These are phyloP conservation scores for Collybia sordida DNA, from an alignment of 768 basidiomycete genomes.

Conservation along the genomic window DNA sequence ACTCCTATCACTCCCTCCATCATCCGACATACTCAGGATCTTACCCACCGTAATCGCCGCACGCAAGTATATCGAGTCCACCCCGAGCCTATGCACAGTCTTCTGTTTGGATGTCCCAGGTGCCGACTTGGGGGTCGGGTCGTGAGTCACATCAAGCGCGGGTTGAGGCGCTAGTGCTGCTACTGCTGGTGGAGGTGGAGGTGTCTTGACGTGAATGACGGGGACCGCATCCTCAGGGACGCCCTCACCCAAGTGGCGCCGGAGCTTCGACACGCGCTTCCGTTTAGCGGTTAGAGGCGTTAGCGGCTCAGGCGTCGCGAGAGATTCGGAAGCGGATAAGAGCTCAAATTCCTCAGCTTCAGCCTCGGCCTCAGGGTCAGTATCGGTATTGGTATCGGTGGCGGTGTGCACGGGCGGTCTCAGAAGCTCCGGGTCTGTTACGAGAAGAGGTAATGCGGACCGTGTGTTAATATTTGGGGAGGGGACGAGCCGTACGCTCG, in stretches of 20 bases:
- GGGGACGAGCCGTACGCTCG: no score
- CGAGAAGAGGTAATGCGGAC: not conserved
- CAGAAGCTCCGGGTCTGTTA: not conserved
- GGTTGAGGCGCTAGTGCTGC: no score
- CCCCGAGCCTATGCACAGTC: not conserved
- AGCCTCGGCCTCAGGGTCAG: no score
- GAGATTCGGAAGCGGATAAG: slow-evolving; percentile 6
- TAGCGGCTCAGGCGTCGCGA: slow-evolving; percentile 14
- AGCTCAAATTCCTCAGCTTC: no score
- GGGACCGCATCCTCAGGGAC: slow-evolving; percentile 17
- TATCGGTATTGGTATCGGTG: no score
- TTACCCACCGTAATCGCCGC: slow-evolving; percentile 11
- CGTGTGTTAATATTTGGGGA: not conserved
- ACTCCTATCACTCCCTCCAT: slow-evolving; percentile 10
- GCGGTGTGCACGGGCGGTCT: no score
- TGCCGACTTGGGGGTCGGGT: no score
- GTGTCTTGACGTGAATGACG: not conserved
- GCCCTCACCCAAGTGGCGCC: slow-evolving; percentile 30
- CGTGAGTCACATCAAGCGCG: no score
- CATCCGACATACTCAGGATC: slow-evolving; percentile 8
- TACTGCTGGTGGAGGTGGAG: no score
- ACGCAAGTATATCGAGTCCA: slow-evolving; percentile 3
- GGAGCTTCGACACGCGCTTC: slow-evolving; percentile 28
- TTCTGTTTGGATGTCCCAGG: no score
- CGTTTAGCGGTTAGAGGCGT: slow-evolving; percentile 27